Evolutionary conservation across 1,139 yeast genomes (phyloP), one percentile per base, ranked within the genome.

Genomic region (Wickerhamiella pararugosa): DNA sequence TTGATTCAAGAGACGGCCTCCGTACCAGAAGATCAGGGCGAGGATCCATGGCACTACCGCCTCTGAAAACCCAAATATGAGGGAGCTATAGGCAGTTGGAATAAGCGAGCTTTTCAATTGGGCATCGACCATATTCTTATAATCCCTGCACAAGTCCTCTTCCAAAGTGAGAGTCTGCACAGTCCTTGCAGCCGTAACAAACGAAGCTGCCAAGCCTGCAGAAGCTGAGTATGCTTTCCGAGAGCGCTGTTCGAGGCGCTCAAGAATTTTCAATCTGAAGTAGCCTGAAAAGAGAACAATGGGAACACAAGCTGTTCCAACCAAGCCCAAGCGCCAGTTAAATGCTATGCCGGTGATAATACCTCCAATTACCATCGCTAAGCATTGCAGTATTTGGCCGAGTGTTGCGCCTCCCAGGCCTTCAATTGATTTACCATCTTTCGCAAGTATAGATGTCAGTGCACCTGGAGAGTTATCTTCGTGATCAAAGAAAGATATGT

Each of bases 341-440:
- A 67, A 60, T 67, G 77, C 66, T 77, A 75, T 42, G 75, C 82
- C 46, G 73, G 80, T 54, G 68, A 71, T 55, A 73, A 76, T 90
- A 76, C 92, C 86, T 72, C 64, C 67, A 33, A 63, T 76, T 2
- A 86, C 71, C 25, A 75, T 67, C 33, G 92, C 86, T 4, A 81
- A 73, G 10, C 73, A 66, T 11, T 93, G 93, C 48, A 80, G 73
- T 39, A 86, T 73, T 3, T 80, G 64, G 9, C 93, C 83, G 45
- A 92, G 70, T 37, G 81, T 77, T 26, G 94, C 94, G 56, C 90
- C 96, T 34, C 92, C 80, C 35, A 84, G 70, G 53, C 86, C 86
- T 46, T 82, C 76, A 25, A 86, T 87, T 34, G 82, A 75, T 54
- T 80, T 86, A 1, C 94, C 87, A 58, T 86, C 95, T 45, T 80